Percentiles rank a stretch among this genome's conserved stretches.
phyloP scores from a whole-genome alignment of 306 rosid species.

The Trifolium dubium region DNA sequence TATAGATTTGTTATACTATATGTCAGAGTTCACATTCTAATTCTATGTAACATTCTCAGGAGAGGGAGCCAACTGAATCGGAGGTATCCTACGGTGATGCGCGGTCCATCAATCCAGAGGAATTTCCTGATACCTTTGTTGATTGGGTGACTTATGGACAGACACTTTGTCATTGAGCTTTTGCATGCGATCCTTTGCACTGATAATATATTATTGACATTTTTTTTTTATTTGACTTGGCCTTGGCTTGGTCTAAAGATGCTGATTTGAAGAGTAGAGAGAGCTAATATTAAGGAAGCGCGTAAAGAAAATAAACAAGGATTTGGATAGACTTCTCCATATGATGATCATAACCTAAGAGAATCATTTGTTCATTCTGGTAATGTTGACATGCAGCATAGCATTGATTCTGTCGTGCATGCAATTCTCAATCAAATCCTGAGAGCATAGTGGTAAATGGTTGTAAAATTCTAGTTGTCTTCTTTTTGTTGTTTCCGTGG shows the following conservation, averaged over 20 bases:
- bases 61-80: conserved; percentile 56
- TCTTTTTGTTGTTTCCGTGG: conserved; percentile 42
- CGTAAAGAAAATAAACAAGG: conserved; percentile 24
- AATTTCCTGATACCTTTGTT: conserved; percentile 82
- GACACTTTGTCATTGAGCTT: conserved; percentile 78
- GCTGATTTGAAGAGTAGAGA: conserved; percentile 52
- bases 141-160: conserved; percentile 84
- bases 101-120: conserved; percentile 61
- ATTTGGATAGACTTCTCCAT: conserved; percentile 25
- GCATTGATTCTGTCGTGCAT: conserved; percentile 44
- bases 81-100: conserved; percentile 45
- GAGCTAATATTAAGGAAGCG: conserved; percentile 36
- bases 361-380: conserved; percentile 38
- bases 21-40: conserved; percentile 15
- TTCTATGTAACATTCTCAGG: conserved; percentile 48
- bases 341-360: conserved; percentile 32
- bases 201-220: conserved; percentile 41
- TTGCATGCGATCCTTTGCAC: conserved; percentile 45
- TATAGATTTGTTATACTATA: no score
- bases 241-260: conserved; percentile 47
- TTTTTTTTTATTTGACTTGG: conserved; percentile 41
- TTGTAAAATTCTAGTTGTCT: conserved; percentile 41
- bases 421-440: conserved; percentile 47
- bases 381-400: conserved; percentile 37
- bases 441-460: conserved; percentile 50